Base-by-base conservation (phyloP, 805 yeast species). In the Wickerhamiella hasegawae region DNA sequence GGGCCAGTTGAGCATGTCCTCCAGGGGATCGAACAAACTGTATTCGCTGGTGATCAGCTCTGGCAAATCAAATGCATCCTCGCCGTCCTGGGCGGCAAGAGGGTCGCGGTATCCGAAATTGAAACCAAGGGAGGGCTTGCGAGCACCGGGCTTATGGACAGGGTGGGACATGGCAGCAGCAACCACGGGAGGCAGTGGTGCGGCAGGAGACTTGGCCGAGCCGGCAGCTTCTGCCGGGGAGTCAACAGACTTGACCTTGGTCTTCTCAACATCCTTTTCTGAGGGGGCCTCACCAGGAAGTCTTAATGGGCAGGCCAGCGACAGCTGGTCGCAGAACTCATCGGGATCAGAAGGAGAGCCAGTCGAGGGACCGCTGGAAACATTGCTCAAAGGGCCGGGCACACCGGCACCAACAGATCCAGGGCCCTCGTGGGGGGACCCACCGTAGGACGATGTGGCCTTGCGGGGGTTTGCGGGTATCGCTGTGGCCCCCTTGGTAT, bases 281-380 rank as follows among this genome's bases (percentile, higher is more conserved):
- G n/a, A n/a, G n/a, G n/a, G n/a, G n/a, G n/a, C n/a, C 6, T 21
- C 24, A 21, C 6, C 10, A 21, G 24, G 24, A 6, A 21, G 11
- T 8, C 24, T 6, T 8, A 31, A 18, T 2, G 36, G 40, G 26
- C 42, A 39, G 20, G 84, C 96, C 53, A 73, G 67, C 41, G 71
- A 69, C 50, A 87, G 65, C 46, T 74, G 71, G 18, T 69, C 68
- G 51, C 97, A 87, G 52, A 87, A 87, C 36, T 76, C 73, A 44
- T 76, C 73, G 50, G 80, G 87, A 48, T 74, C 78, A 51, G 73
- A 78, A 6, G 31, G 16, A 12, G 16, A 11, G 19, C 16, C 31
- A 6, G 19, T 16, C 9, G 6, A 12, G 4, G 31, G 16, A 9
- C 75, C n/a, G n/a, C n/a, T n/a, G n/a, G n/a, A n/a, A n/a, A n/a